Base-by-base conservation (phyloP, 768 basidiomycete genomes). In the Lactifluus subvellereus region DNA sequence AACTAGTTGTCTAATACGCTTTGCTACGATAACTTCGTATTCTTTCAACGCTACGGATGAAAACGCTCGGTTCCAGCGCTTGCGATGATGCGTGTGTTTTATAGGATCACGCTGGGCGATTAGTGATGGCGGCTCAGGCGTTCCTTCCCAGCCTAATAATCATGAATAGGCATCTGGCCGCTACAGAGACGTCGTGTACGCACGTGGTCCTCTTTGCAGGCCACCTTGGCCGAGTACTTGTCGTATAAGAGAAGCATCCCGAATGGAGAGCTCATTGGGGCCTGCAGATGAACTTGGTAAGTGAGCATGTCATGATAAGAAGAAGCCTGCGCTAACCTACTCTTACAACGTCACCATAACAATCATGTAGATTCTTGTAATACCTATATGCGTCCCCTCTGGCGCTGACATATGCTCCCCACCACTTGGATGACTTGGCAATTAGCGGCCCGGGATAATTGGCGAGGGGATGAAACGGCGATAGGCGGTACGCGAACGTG, bases 381-480 rank as follows among this genome's bases (percentile, higher is more conserved):
- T 72, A 67, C 2, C 67, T 40, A 59, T 77, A 71, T 11, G 68
- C 68, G 57, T 77, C 76, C 10, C 82, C 83, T 0, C 61, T 62
- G 16, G 69, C 65, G 18, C 75, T 74, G 7, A 77, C 59, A 59
- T 72, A 72, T 2, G 75, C 75, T 16, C 75, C 70, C 64, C 73
- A 74, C 14, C 80, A 68, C 59, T 79, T 79, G 9, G 78, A 75
- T 27, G 80, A 35, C 55, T 74, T 80, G 69, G 73, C 74, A 5
- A 78, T 55, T 0, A 77, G 10, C 1, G 82, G 84, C 16, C 82
- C 83, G 30, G 82, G 82, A 65, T 79, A 82, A 50, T 72, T 68
- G 16, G 80, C 78, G 5, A 84, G 73, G 5, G 82, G 81, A 69
- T 84, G 83, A 70, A 77, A 78, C 2, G 82, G 80, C 6, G 82